Evolutionary conservation across 306 rosid species (phyloP), one percentile per base, ranked within the genome.

Genomic region (Sicyos edulis): DNA sequence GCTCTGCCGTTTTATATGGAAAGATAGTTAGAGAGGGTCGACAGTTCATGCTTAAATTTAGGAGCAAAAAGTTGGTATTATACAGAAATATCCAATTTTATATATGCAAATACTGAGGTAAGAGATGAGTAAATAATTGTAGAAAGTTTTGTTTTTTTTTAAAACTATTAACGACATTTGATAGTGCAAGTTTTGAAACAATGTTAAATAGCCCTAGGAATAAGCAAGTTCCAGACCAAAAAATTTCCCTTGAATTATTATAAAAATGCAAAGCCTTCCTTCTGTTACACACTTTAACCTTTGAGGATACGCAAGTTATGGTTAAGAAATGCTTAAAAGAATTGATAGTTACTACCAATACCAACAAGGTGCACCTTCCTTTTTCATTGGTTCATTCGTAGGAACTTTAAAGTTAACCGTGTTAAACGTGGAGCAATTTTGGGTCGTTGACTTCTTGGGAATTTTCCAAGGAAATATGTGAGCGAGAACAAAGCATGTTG

Each of bases 1-100:
- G 83, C 74, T 85, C 78, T 75, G 77, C 81, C 75, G 76, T 67
- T 44, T 47, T 20, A 67, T 44, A 47, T 20, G 12, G 34, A 4
- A 67, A 67, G 55, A 44, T 47, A 45, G 10, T 45, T 5, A 44
- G 13, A 65, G 52, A 65, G 8, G 17, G 52, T 44, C 8, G 17
- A 3, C 42, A 24, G 17, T 20, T 59, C 32, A 12, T 26, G 29
- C 32, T 24, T 29, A 26, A 13, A 59, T 59, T 57, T 2, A 57
- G 34, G 16, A 57, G 63, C 4, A 57, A 49, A 42, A 34, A 42
- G 54, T 65, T n/a, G 29, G n/a, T 11, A 57, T 10, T 22, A 12
- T 56, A n/a, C n/a, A 21, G 37, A 57, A 11, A 22, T 21, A 0
- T 57, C 32, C 26, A 12, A 22, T 57, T 4, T 56, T 56, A 22